These are phyloP conservation scores for Primulina tabacum DNA, from an alignment of 257 asterid species.

Conservation along the genomic window DNA sequence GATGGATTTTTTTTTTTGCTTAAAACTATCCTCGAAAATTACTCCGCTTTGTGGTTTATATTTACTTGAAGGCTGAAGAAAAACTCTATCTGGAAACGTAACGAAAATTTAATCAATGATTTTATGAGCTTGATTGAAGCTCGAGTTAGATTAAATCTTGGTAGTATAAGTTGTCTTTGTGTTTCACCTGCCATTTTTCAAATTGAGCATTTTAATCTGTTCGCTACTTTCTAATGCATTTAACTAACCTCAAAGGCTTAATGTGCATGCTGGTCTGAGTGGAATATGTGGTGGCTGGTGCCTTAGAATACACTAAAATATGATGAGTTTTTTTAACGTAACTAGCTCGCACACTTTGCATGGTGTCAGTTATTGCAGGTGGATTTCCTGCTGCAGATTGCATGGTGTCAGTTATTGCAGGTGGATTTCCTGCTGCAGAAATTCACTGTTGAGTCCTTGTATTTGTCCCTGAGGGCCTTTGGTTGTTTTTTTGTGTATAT, in stretches of 20 bases:
- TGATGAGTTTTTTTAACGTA: not conserved
- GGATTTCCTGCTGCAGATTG: not conserved
- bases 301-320: not conserved
- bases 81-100: too few relatives aligned
- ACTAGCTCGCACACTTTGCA: not conserved
- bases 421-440: not conserved
- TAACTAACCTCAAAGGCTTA: not conserved
- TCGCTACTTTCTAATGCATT: not conserved
- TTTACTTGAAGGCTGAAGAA: too few relatives aligned
- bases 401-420: not conserved
- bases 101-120: too few relatives aligned
- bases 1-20: not conserved
- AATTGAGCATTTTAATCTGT: not conserved
- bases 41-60: not conserved
- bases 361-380: not conserved
- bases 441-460: not conserved
- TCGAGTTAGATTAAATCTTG: too few relatives aligned
- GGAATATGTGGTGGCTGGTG: not conserved
- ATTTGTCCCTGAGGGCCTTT: not conserved
- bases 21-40: too few relatives aligned
- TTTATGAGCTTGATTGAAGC: not conserved
- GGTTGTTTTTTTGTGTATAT: conserved; percentile 1
- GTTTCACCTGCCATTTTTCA: not conserved
- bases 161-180: too few relatives aligned
- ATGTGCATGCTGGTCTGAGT: not conserved